A percentile compares a stretch with the other conserved stretches of the same genome.
These are phyloP conservation scores for Combretum micranthum DNA, from an alignment of 345 rosid species.

Conservation along the genomic window DNA sequence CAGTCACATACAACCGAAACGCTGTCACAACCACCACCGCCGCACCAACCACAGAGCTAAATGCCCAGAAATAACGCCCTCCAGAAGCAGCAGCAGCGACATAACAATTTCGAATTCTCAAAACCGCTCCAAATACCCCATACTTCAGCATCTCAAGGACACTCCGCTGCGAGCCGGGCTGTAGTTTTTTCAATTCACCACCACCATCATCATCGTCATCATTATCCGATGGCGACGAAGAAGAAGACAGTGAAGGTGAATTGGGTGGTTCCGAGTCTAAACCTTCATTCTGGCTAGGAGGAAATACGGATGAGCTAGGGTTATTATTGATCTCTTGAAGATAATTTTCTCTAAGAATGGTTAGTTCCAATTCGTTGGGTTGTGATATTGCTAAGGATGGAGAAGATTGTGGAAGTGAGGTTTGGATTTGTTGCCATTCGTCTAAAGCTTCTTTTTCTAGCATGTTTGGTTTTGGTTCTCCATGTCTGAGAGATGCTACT, in stretches of 20 bases:
- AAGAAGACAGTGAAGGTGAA: constrained; percentile 2
- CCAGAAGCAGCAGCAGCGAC: constrained; percentile 6
- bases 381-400: neutral
- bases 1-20: constrained; percentile 11
- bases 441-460: constrained; percentile 16
- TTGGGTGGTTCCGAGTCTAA: constrained; percentile 11
- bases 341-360: too few species aligned
- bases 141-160: constrained; percentile 3
- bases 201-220: neutral
- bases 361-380: neutral
- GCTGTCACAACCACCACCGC: constrained; percentile 16
- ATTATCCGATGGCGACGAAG: constrained; percentile 1
- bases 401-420: neutral
- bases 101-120: constrained; percentile 11
- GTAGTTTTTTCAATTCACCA: neutral
- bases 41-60: constrained; percentile 14
- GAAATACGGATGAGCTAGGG: constrained; percentile 18
- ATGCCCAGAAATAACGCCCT: constrained; percentile 25
- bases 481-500: too few species aligned
- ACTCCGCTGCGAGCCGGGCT: neutral
- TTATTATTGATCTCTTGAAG: neutral
- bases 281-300: constrained; percentile 29
- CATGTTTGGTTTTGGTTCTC: too few species aligned
- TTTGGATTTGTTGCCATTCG: constrained; percentile 37
- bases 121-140: constrained; percentile 17